phyloP scores from a whole-genome alignment of 2,329 filamentous ascomycete species.

The Hawksworthiomyces lignivorus region DNA sequence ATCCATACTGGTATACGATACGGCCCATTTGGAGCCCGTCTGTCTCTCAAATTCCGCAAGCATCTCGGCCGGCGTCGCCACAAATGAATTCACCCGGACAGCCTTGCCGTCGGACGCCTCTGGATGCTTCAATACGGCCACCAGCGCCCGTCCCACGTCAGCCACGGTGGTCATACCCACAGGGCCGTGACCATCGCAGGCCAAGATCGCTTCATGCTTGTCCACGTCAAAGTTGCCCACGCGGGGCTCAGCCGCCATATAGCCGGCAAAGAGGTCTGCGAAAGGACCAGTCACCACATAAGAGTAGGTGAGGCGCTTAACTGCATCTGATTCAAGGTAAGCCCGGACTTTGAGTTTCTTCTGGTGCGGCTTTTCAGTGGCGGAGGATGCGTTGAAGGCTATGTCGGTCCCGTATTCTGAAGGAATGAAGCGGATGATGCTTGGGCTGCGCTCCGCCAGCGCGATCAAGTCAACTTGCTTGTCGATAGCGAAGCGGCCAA shows the following conservation, averaged over 20 bases:
- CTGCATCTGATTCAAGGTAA: conserved; percentile 2
- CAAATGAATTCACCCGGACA: conserved; percentile 9
- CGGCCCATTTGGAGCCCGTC: conserved; percentile 8
- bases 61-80: conserved; percentile 6
- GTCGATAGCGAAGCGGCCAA: conserved; percentile 12
- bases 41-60: conserved; percentile 12
- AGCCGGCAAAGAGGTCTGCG: conserved; percentile 11
- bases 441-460: conserved; percentile 36
- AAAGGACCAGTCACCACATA: conserved; percentile 11
- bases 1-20: conserved; percentile 6
- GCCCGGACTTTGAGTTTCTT: conserved; percentile 13
- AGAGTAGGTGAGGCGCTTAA: conserved; percentile 4
- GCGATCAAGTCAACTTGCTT: conserved; percentile 12
- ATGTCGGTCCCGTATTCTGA: conserved; percentile 14
- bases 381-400: conserved; percentile 8
- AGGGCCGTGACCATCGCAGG: not conserved
- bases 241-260: conserved; percentile 7
- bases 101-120: conserved; percentile 8
- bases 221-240: conserved; percentile 8
- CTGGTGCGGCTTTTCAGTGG: conserved; percentile 12
- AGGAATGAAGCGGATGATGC: conserved; percentile 41
- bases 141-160: conserved; percentile 9
- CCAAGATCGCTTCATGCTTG: not conserved
- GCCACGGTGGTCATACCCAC: conserved; percentile 11
- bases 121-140: conserved; percentile 6